These are phyloP conservation scores for Malassezia furfur DNA, from an alignment of 1,284 basidiomycete species.

Conservation along the genomic window DNA sequence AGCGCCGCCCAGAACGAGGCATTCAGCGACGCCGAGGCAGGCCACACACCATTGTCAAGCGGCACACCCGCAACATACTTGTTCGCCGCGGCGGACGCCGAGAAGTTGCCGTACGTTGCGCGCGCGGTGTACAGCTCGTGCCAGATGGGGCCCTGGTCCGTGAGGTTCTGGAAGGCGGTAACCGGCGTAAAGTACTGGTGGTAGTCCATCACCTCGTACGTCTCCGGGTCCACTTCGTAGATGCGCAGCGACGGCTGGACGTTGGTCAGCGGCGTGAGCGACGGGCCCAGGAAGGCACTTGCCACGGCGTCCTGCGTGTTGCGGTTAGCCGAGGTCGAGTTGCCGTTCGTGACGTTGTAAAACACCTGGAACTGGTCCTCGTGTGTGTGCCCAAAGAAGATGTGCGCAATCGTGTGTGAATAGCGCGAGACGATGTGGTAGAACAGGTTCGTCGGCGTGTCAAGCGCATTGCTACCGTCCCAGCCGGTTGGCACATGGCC, in stretches of 20 bases:
- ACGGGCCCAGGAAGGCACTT: conserved; percentile 55
- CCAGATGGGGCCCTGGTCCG: conserved; percentile 59
- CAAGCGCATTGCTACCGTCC: conserved; percentile 57
- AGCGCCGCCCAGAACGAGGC: conserved; percentile 74
- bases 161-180: conserved; percentile 37
- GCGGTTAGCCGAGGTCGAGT: conserved; percentile 49
- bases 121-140: conserved; percentile 63
- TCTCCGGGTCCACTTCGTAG: conserved; percentile 64
- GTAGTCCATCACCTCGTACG: conserved; percentile 46
- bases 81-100: conserved; percentile 18
- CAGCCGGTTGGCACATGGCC: conserved; percentile 69
- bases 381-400: conserved; percentile 73
- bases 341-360: conserved; percentile 64
- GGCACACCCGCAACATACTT: conserved; percentile 9
- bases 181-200: conserved; percentile 40
- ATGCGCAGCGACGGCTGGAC: conserved; percentile 69
- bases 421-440: conserved; percentile 63
- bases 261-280: conserved; percentile 63
- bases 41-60: conserved; percentile 52
- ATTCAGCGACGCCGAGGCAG: conserved; percentile 61
- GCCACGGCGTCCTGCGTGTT: conserved; percentile 31
- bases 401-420: conserved; percentile 66
- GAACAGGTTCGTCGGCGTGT: conserved; percentile 35
- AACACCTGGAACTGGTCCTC: conserved; percentile 71
- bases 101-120: conserved; percentile 57